Base-by-base conservation (phyloP, 768 basidiomycete genomes). In the Lanmaoa rubissima region DNA sequence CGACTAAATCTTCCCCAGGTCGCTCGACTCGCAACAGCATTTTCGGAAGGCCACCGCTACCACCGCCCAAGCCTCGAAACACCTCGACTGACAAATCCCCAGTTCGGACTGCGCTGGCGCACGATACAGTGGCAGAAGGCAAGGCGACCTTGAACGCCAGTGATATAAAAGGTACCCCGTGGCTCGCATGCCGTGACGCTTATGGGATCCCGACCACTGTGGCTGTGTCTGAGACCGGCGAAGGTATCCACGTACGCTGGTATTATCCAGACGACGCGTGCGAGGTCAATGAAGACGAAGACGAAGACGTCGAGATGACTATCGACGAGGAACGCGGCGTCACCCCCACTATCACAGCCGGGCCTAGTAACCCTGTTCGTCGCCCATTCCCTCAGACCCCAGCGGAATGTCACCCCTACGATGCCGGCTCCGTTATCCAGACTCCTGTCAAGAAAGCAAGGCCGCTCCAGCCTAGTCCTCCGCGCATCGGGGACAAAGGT, bases 401-500 rank as follows among this genome's bases (percentile, higher is more conserved):
- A 1, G 44, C 67, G 42, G 39, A 53, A 2, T 53, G 47, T 16
- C 54, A 61, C 16, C 21, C 66, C 5, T 72, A 63, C 31, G 58
- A 73, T 16, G 65, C 73, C 1, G 71, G 71, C 7, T 72, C 71
- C 14, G 72, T 72, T 2, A 46, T 71, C 50, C 51, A 2, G 13
- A 74, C 72, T 0, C 71, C 72, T 1, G 42, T 68, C 17, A 73
- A 73, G 62, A 69, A 57, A 34, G 45, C 54, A 14, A 64, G 24
- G 38, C 69, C 68, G 1, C 69, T 73, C 35, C 65, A 65, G 32
- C 63, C 41, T n/a, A 70, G 66, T 36, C 70, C 72, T 5, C 38
- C 49, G 5, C 68, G 66, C n/a, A 65, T 72, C 9, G 72, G 72
- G 1, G 67, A 68, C 56, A 65, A 61, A 16, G 70, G 65, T 2